Percentiles rank a stretch among this genome's conserved stretches.
Conservation (phyloP, 345 rosid species). For the Populus deltoides region DNA sequence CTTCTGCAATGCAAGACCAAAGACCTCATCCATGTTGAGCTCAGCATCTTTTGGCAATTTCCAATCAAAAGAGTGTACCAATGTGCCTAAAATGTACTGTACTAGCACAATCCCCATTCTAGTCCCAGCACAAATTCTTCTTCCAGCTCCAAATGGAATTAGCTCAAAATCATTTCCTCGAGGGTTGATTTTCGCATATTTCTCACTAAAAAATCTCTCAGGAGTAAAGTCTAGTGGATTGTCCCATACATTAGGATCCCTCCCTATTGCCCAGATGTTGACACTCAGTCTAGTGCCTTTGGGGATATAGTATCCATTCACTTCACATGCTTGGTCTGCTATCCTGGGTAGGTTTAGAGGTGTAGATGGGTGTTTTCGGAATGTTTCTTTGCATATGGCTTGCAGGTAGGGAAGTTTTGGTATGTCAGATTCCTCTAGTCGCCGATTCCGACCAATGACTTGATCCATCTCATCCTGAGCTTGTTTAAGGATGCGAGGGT, state of each 20-base stretch:
- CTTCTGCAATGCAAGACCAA: constrained; percentile 59
- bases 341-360: constrained; percentile 51
- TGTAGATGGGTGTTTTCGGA: constrained; percentile 55
- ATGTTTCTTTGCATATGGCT: constrained; percentile 57
- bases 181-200: constrained; percentile 34
- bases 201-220: constrained; percentile 39
- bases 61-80: constrained; percentile 63
- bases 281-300: constrained; percentile 36
- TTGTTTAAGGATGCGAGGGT: constrained; percentile 35
- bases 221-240: constrained; percentile 44
- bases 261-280: constrained; percentile 68
- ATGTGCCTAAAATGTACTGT: constrained; percentile 47
- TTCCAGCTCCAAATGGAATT: constrained; percentile 54
- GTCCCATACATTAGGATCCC: constrained; percentile 54
- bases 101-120: constrained; percentile 53
- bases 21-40: constrained; percentile 54
- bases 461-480: constrained; percentile 65
- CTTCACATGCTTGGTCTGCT: constrained; percentile 36
- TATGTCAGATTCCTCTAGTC: constrained; percentile 51
- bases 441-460: constrained; percentile 50
- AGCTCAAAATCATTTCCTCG: constrained; percentile 50
- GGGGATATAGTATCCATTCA: constrained; percentile 53
- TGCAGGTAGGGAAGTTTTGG: constrained; percentile 44
- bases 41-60: constrained; percentile 27
- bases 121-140: constrained; percentile 56